phyloP scores from a whole-genome alignment of 1,139 yeast genomes.

The Candida neerlandica region DNA sequence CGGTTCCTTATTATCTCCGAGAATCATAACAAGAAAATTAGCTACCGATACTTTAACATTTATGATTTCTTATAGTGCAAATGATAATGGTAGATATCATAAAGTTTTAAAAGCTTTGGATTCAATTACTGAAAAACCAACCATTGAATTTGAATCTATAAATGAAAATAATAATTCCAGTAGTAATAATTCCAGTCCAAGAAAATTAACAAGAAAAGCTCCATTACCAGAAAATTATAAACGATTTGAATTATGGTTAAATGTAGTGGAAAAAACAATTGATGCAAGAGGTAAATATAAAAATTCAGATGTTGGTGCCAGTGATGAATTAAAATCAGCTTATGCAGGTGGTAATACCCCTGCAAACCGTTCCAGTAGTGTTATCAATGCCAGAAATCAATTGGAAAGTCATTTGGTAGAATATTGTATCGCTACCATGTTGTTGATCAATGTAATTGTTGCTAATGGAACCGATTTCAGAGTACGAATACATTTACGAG shows the following conservation, averaged over 20 bases:
- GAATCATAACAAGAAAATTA: slow-evolving; percentile 72
- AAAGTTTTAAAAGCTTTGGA: slow-evolving; percentile 68
- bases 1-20: slow-evolving; percentile 54
- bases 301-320: slow-evolving; percentile 92
- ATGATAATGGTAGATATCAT: slow-evolving; percentile 53
- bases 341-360: slow-evolving; percentile 23
- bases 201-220: slow-evolving; percentile 40
- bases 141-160: slow-evolving; percentile 45
- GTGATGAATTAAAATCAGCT: slow-evolving; percentile 73
- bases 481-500: slow-evolving; percentile 72
- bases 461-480: slow-evolving; percentile 65
- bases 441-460: slow-evolving; percentile 74
- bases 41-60: slow-evolving; percentile 75
- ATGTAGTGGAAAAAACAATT: slow-evolving; percentile 68
- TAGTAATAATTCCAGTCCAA: no score
- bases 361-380: slow-evolving; percentile 16
- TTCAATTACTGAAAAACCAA: slow-evolving; percentile 58
- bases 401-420: slow-evolving; percentile 73
- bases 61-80: slow-evolving; percentile 45
- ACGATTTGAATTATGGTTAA: slow-evolving; percentile 85
- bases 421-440: slow-evolving; percentile 76
- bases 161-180: slow-evolving; percentile 22
- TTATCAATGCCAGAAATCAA: slow-evolving; percentile 20
- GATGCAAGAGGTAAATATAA: slow-evolving; percentile 83
- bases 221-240: slow-evolving; percentile 45